phyloP scores from a whole-genome alignment of 805 yeast species.

The Pichia ethanolica region DNA sequence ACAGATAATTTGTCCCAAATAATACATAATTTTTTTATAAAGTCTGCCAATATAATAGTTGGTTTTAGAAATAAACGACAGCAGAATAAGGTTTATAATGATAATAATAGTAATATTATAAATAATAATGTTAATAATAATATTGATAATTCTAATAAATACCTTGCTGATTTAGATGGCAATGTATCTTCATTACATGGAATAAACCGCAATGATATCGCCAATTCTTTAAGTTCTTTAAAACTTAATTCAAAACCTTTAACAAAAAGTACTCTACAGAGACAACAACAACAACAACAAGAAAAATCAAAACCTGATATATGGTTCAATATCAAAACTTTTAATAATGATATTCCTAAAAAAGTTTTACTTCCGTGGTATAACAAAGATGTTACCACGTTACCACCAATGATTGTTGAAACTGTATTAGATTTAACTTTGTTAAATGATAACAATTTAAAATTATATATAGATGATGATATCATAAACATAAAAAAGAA shows the following conservation, averaged over 20 bases:
- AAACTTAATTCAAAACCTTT: background rate
- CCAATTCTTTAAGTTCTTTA: background rate
- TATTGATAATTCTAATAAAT: constrained; percentile 11
- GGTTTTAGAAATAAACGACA: constrained; percentile 4
- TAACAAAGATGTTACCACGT: constrained; percentile 30
- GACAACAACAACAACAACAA: background rate
- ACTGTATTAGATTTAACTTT: constrained; percentile 39
- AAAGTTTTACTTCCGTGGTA: constrained; percentile 45
- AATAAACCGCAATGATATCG: no score
- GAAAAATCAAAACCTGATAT: constrained; percentile 34
- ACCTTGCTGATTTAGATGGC: constrained; percentile 8
- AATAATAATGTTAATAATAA: background rate
- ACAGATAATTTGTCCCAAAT: constrained; percentile 28
- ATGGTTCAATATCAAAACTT: constrained; percentile 57
- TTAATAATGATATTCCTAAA: background rate
- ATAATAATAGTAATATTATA: background rate
- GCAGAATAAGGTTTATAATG: background rate
- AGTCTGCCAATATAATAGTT: constrained; percentile 48
- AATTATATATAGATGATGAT: constrained; percentile 24
- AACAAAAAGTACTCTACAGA: background rate
- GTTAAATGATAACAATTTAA: constrained; percentile 16
- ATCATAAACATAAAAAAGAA: constrained; percentile 57
- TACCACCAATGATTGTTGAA: constrained; percentile 84
- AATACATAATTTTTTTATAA: constrained; percentile 53
- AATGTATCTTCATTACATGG: background rate